A percentile compares a stretch with the other conserved stretches of the same genome.
Conservation (phyloP, 139 green algal genomes). For the Marvania coccoides region DNA sequence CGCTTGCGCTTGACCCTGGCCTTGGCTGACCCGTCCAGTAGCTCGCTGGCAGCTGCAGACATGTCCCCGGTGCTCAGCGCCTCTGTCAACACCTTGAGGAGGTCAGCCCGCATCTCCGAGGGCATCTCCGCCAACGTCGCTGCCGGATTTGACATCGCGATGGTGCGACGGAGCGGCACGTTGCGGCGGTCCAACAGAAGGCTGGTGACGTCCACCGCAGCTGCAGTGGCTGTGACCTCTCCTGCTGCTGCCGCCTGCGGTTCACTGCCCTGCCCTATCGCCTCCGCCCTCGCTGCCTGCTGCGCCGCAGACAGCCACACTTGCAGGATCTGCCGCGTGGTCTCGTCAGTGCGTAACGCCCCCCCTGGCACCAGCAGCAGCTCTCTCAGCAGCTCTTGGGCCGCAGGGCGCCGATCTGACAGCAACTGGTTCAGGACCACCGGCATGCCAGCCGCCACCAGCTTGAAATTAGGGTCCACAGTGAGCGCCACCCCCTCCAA, state of each 20-base stretch:
- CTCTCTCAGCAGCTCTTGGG: conserved; percentile 25
- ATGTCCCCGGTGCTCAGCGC: not conserved
- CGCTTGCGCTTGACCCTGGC: conserved; percentile 22
- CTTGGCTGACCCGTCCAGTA: conserved; percentile 1
- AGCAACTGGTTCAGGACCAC: conserved; percentile 33
- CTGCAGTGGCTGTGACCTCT: not conserved
- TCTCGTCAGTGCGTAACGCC: conserved; percentile 22
- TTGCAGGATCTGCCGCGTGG: conserved; percentile 29
- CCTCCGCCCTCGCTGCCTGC: not conserved
- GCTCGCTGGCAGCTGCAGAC: not conserved
- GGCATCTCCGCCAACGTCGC: conserved; percentile 15
- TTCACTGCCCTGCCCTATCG: not conserved
- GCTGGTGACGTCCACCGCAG: conserved; percentile 6
- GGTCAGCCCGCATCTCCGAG: not conserved
- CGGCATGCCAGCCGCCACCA: conserved; percentile 52
- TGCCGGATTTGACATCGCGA: conserved; percentile 23
- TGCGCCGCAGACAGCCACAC: conserved; percentile 18
- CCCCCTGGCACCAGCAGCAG: conserved; percentile 17
- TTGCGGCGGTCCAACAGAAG: conserved; percentile 25
- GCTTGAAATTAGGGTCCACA: conserved; percentile 68
- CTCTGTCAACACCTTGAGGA: conserved; percentile 1
- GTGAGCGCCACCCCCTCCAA: conserved; percentile 81
- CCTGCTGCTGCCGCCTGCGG: not conserved
- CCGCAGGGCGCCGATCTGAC: conserved; percentile 16
- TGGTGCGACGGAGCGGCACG: conserved; percentile 14